Percentiles rank a stretch among this genome's conserved stretches.
phyloP scores from a whole-genome alignment of 2,329 filamentous ascomycete genomes.

The Fusarium sp. region DNA sequence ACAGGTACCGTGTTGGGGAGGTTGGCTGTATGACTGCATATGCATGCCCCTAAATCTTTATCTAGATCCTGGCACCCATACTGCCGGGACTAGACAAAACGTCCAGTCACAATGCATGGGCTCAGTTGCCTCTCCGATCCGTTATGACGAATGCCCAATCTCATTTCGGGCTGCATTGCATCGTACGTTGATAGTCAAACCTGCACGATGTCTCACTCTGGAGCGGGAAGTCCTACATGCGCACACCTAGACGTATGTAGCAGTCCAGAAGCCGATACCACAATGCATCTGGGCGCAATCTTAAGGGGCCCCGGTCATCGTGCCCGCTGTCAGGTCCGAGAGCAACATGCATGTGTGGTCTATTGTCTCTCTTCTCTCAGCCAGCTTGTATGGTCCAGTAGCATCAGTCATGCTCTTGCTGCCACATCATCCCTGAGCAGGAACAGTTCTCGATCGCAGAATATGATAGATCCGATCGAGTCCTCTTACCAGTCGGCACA shows the following conservation, averaged over 20 bases:
- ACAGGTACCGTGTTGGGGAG: not conserved
- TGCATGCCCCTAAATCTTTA: not conserved
- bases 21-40: not conserved
- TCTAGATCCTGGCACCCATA: not conserved
- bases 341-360: not conserved
- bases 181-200: not conserved
- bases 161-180: not conserved
- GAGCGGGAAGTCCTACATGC: not conserved
- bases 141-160: not conserved
- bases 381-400: not conserved
- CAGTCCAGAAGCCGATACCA: not conserved
- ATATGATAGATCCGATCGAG: slow-evolving; percentile 1
- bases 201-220: not conserved
- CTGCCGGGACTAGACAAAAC: not conserved
- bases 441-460: not conserved
- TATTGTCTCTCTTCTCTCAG: not conserved
- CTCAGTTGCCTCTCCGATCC: not conserved
- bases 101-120: not conserved
- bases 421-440: not conserved
- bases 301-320: not conserved
- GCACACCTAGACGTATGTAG: not conserved
- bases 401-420: not conserved
- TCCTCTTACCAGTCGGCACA: not conserved
- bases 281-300: not conserved
- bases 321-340: not conserved